Evolutionary conservation across 2,329 filamentous ascomycete genomes (phyloP).

Genomic region (Rhinocladiella mackenziei): DNA sequence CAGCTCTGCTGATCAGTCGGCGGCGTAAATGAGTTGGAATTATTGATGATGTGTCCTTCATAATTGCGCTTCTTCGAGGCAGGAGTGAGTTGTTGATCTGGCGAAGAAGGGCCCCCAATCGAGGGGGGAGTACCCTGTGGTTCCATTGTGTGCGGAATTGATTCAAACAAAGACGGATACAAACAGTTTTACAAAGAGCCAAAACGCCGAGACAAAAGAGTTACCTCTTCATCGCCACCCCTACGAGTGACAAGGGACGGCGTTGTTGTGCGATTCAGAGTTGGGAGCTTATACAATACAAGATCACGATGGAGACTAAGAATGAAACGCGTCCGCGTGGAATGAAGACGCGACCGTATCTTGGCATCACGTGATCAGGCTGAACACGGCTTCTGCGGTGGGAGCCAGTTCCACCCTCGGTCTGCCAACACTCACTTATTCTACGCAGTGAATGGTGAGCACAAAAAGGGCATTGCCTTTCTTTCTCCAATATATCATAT

Average conservation of each 20-base stretch:
- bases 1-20: constrained; percentile 11
- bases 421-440: background rate
- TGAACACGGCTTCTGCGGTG: background rate
- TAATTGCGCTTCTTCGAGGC: constrained; percentile 23
- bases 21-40: constrained; percentile 3
- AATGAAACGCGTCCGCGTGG: no score
- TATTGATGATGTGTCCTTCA: constrained; percentile 13
- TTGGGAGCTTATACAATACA: no score
- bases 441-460: background rate
- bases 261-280: no score
- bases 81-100: constrained; percentile 15
- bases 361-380: constrained; percentile 8
- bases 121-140: constrained; percentile 1
- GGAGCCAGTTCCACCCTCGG: background rate
- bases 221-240: background rate
- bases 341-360: no score
- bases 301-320: background rate
- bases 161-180: constrained; percentile 1
- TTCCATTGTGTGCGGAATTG: constrained; percentile 6
- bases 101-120: constrained; percentile 9
- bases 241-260: no score
- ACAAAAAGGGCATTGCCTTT: background rate
- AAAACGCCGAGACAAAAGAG: background rate
- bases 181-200: background rate
- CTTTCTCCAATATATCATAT: background rate